A percentile compares a stretch with the other conserved stretches of the same genome.
phyloP scores from a whole-genome alignment of 1,284 basidiomycete species.

The Clitocybe nebularis region DNA sequence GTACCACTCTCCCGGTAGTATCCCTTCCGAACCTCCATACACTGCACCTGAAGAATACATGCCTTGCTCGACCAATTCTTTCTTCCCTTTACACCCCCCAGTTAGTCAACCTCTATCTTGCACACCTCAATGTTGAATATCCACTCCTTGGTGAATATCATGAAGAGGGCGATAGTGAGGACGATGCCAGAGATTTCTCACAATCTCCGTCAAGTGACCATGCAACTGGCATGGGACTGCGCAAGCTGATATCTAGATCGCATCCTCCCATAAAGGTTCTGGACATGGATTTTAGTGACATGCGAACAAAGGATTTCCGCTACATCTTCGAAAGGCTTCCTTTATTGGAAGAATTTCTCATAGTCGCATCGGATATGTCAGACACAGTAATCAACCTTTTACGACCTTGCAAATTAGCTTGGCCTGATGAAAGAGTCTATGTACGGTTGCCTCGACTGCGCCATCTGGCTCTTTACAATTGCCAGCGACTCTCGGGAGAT shows the following conservation, averaged over 20 bases:
- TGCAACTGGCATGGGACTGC: constrained; percentile 74
- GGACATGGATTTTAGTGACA: constrained; percentile 75
- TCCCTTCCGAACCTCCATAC: constrained; percentile 50
- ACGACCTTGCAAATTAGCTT: constrained; percentile 31
- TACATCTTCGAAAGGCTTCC: constrained; percentile 58
- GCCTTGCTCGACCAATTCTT: constrained; percentile 58
- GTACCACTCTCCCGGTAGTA: constrained; percentile 35
- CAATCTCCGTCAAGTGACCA: constrained; percentile 72
- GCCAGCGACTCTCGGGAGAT: constrained; percentile 57
- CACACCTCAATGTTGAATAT: constrained; percentile 63
- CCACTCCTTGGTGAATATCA: constrained; percentile 32
- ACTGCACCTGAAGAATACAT: constrained; percentile 53
- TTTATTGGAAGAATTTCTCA: constrained; percentile 56
- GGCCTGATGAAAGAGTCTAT: constrained; percentile 14
- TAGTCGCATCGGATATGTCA: constrained; percentile 76
- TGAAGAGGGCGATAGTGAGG: constrained; percentile 65
- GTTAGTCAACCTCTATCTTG: constrained; percentile 55
- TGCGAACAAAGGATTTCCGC: constrained; percentile 73
- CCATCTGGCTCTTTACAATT: constrained; percentile 51
- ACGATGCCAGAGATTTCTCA: constrained; percentile 67
- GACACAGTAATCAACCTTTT: constrained; percentile 61
- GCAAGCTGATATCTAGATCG: constrained; percentile 53
- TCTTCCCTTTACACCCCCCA: constrained; percentile 55
- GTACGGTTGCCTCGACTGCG: constrained; percentile 52
- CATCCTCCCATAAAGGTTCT: constrained; percentile 58